Evolutionary conservation across 176 grass and related monocot species (phyloP).

Genomic region (Oryza rufipogon): DNA sequence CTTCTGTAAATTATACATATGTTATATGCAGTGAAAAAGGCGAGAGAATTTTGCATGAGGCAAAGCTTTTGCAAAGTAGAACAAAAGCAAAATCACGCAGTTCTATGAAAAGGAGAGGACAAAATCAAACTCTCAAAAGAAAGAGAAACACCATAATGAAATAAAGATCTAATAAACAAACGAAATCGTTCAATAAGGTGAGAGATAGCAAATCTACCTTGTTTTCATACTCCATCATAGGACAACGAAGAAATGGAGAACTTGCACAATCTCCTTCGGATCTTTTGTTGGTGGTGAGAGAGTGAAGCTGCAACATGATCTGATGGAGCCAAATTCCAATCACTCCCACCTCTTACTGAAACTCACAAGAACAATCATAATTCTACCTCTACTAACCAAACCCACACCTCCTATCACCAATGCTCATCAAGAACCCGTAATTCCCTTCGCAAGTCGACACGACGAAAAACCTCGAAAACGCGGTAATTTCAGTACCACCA

Average conservation of each 20-base stretch:
- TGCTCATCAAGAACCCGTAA: background rate
- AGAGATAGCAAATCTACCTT: conserved; percentile 9
- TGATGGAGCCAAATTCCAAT: conserved; percentile 28
- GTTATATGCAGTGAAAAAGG: background rate
- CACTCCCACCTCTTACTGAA: background rate
- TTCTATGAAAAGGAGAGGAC: background rate
- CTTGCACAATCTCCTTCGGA: background rate
- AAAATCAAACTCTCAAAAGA: background rate
- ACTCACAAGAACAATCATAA: background rate
- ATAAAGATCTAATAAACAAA: background rate
- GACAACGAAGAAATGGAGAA: background rate
- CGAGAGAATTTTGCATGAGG: background rate
- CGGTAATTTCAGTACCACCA: background rate
- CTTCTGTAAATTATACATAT: background rate
- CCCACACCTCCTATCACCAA: background rate
- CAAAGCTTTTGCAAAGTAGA: background rate
- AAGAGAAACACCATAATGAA: background rate
- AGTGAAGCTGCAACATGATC: conserved; percentile 88
- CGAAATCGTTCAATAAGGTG: background rate
- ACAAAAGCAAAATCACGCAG: background rate
- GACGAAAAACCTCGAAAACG: background rate
- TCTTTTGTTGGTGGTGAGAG: conserved; percentile 63
- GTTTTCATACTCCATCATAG: background rate
- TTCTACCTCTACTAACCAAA: background rate
- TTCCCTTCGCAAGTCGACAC: background rate